Base-by-base conservation (phyloP, 2,329 filamentous ascomycete genomes). In the Tolypocladium tropicale region DNA sequence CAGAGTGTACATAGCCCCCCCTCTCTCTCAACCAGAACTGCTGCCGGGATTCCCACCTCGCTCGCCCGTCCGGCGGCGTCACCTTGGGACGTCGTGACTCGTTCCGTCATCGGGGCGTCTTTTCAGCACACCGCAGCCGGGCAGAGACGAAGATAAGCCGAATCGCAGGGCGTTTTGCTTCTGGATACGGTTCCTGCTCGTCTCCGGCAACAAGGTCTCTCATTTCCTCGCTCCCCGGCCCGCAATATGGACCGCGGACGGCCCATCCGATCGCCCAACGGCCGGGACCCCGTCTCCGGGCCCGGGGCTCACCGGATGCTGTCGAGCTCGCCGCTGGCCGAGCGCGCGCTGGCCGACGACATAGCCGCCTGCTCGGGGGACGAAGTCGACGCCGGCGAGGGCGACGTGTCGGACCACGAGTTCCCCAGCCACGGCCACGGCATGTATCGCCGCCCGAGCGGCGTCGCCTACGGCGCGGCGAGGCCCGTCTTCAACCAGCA, bases 391-490 rank as follows among this genome's bases (percentile, higher is more conserved):
- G 64, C 66, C n/a, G 58, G 53, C 25, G 66, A 65, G 14, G 68
- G 67, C 39, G 63, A 66, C 34, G 64, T 69, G 32, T 62, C 64
- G 2, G 71, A 70, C 5, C 61, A 67, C 53, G 67, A 74, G 53
- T 66, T 76, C 49, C 72, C 72, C 30, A 6, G 30, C 12, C 65
- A 67, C 21, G 72, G 72, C n/a, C 78, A 74, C 55, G 75, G 70
- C 66, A 78, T 78, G 63, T 96, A 94, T 72, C 83, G 88, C 55
- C 82, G 90, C 50, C 89, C 90, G 1, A 88, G 84, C 62, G 88
- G 86, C 66, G 85, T 94, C 48, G 85, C 86, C 33, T 89, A 82
- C 58, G 88, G 86, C 14, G 85, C 86, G 28, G 80, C 84, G 1
- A 79, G 90, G 55, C 85, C 87, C 4, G 81, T 86, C 5, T 78